Evolutionary conservation across 768 basidiomycete genomes (phyloP).

Genomic region (Rhodocollybia butyracea): DNA sequence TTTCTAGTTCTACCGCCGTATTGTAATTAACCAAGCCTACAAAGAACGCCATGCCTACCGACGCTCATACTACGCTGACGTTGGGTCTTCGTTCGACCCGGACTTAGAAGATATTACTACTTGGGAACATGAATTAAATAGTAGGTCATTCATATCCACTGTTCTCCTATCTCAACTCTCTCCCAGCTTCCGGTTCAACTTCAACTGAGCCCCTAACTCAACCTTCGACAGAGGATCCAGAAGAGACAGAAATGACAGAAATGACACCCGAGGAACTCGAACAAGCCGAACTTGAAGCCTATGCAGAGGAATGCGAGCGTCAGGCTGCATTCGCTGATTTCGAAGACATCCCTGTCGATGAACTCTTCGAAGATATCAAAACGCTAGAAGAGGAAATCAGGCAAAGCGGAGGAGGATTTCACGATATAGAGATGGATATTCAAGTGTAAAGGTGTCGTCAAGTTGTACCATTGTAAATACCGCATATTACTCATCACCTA

Average conservation of each 20-base stretch:
- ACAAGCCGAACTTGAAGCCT: constrained; percentile 55
- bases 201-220: too few species aligned
- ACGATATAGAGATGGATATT: constrained; percentile 30
- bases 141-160: constrained; percentile 23
- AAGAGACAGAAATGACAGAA: constrained; percentile 11
- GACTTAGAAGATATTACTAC: constrained; percentile 56
- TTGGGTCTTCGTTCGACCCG: constrained; percentile 77
- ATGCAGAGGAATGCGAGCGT: constrained; percentile 51
- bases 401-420: too few species aligned
- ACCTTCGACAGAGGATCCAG: background rate
- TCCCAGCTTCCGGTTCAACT: background rate
- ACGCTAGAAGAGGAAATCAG: background rate
- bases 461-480: too few species aligned
- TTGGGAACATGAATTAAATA: constrained; percentile 60
- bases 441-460: too few species aligned
- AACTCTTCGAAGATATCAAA: constrained; percentile 17
- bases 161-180: background rate
- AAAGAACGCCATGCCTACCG: constrained; percentile 52
- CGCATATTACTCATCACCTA: too few species aligned
- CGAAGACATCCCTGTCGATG: constrained; percentile 43
- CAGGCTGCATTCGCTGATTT: constrained; percentile 41
- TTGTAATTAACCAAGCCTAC: constrained; percentile 52
- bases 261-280: constrained; percentile 45
- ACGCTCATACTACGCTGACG: constrained; percentile 62
- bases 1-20: constrained; percentile 60